Percentiles rank a stretch among this genome's conserved stretches.
Conservation (phyloP, 495 filamentous ascomycete species). For the Aspergillus conjunctus region DNA sequence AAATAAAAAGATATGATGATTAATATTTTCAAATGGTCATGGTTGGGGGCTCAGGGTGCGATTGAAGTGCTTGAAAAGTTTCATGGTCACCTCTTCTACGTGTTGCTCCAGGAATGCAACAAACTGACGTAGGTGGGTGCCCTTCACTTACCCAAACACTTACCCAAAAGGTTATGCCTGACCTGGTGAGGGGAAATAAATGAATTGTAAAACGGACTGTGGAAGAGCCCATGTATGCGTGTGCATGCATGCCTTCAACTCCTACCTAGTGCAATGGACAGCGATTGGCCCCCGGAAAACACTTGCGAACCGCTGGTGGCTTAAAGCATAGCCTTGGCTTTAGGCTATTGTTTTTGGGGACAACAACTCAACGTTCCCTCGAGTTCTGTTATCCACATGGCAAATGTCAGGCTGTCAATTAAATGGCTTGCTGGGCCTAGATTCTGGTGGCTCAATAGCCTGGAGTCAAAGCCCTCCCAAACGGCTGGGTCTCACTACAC, state of each 20-base stretch:
- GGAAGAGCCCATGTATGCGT: slow-evolving; percentile 1
- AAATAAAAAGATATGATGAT: not conserved
- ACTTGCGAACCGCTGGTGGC: slow-evolving; percentile 9
- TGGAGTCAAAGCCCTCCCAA: not conserved
- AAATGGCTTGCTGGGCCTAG: slow-evolving; percentile 15
- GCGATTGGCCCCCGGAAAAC: slow-evolving; percentile 9
- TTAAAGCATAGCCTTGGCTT: not conserved
- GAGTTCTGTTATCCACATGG: slow-evolving; percentile 13
- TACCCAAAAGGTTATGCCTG: slow-evolving; percentile 7
- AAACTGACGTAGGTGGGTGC: slow-evolving; percentile 7
- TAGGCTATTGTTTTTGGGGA: not conserved
- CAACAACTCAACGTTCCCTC: slow-evolving; percentile 7
- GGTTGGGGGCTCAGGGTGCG: not conserved
- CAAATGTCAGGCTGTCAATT: slow-evolving; percentile 12
- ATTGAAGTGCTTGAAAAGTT: not conserved
- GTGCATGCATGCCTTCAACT: slow-evolving; percentile 2
- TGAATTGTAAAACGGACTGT: slow-evolving; percentile 5
- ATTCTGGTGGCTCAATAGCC: slow-evolving; percentile 5
- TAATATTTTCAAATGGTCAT: not conserved
- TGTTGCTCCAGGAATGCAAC: slow-evolving; percentile 7
- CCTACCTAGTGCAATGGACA: not conserved
- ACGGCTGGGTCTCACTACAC: not conserved
- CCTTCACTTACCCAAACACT: slow-evolving; percentile 9
- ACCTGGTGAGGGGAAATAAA: not conserved
- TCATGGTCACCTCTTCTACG: not conserved